Percentiles rank a stretch among this genome's conserved stretches.
Conservation (phyloP, 345 rosid genomes). For the Sisymbrium altissimum region DNA sequence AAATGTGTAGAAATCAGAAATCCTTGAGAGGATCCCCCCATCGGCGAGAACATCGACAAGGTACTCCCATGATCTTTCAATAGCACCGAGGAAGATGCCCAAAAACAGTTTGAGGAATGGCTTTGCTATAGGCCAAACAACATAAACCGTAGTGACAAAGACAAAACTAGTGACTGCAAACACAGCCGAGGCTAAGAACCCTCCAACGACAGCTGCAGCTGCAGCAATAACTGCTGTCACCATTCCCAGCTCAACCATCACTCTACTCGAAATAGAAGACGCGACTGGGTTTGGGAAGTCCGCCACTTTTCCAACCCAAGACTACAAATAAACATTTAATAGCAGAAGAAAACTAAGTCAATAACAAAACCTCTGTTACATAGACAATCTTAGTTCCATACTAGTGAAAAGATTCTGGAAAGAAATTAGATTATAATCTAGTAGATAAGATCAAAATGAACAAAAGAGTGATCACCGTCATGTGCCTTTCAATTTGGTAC, state of each 20-base stretch:
- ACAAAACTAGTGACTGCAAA: slow-evolving; percentile 83
- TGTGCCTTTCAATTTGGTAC: slow-evolving; percentile 69
- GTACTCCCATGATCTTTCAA: slow-evolving; percentile 65
- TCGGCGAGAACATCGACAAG: slow-evolving; percentile 55
- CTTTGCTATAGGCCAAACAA: slow-evolving; percentile 74
- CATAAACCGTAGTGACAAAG: slow-evolving; percentile 66
- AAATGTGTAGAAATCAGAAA: slow-evolving; percentile 62
- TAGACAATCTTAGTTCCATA: not conserved
- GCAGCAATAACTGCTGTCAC: slow-evolving; percentile 81
- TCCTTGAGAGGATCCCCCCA: slow-evolving; percentile 64
- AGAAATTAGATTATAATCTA: not conserved
- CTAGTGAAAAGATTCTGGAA: not conserved
- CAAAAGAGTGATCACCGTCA: slow-evolving; percentile 53
- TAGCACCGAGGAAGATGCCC: slow-evolving; percentile 47
- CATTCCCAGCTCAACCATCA: slow-evolving; percentile 95
- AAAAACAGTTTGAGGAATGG: slow-evolving; percentile 67
- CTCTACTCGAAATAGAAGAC: slow-evolving; percentile 90
- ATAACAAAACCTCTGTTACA: slow-evolving; percentile 2
- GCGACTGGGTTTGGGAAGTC: slow-evolving; percentile 84
- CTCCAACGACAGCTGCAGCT: slow-evolving; percentile 83
- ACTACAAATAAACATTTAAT: slow-evolving; percentile 44
- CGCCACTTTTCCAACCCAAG: slow-evolving; percentile 67
- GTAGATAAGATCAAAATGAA: not conserved
- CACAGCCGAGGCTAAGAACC: slow-evolving; percentile 79
- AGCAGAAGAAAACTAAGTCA: slow-evolving; percentile 11